Evolutionary conservation across 345 rosid species (phyloP).

Genomic region (Citrus glauca): DNA sequence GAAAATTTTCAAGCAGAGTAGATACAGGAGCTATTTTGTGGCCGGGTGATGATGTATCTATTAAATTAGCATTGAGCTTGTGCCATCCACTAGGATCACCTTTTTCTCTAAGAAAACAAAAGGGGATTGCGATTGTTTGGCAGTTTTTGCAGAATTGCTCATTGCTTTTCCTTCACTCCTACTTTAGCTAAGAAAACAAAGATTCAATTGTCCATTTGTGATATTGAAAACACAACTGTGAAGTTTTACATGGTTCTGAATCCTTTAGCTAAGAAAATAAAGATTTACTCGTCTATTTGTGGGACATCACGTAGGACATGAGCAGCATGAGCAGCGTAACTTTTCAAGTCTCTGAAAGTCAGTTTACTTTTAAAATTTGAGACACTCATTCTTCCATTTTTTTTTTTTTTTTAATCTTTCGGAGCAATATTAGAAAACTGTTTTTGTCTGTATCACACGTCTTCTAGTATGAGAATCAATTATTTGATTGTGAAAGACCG

Average conservation of each 20-base stretch:
- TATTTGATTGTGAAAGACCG: no score
- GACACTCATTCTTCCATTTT: background rate
- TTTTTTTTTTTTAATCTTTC: no score
- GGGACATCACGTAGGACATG: background rate
- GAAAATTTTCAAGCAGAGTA: background rate
- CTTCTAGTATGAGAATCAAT: no score
- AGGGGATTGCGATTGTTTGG: background rate
- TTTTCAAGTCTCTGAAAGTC: conserved; percentile 2
- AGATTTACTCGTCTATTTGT: background rate
- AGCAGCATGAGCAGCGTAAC: background rate
- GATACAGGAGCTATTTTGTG: background rate
- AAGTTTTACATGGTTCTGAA: background rate
- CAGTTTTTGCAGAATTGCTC: background rate
- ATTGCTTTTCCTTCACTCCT: background rate
- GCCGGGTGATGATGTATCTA: background rate
- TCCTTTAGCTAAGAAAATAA: background rate
- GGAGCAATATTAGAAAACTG: no score
- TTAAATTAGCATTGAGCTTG: no score
- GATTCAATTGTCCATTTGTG: background rate
- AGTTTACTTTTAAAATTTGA: conserved; percentile 8
- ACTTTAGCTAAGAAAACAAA: background rate
- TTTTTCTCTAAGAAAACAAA: background rate
- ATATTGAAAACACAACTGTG: background rate
- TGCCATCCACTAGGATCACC: background rate
- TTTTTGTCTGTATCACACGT: no score